Conservation (phyloP, 495 filamentous ascomycete species). For the Penicillium macrosclerotiorum region DNA sequence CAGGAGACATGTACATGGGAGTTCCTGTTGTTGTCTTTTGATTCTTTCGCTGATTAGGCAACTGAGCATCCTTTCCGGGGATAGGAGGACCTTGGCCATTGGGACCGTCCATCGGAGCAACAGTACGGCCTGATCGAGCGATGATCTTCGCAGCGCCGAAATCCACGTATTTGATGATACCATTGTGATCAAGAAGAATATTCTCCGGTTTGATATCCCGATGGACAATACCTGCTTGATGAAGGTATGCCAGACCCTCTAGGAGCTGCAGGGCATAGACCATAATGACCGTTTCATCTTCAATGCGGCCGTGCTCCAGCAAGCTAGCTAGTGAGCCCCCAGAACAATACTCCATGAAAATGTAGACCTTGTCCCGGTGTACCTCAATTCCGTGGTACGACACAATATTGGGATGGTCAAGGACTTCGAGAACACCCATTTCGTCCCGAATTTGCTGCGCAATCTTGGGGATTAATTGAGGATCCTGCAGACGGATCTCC, state of each 20-base stretch:
- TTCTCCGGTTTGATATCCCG: constrained; percentile 99
- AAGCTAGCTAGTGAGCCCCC: constrained; percentile 89
- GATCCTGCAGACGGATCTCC: constrained; percentile 95
- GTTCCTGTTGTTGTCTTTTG: constrained; percentile 96
- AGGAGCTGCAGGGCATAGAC: constrained; percentile 95
- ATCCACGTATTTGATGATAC: constrained; percentile 98
- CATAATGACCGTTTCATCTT: constrained; percentile 97
- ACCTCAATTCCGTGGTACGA: constrained; percentile 98
- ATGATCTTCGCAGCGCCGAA: constrained; percentile 98
- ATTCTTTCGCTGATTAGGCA: constrained; percentile 50
- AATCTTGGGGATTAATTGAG: constrained; percentile 90
- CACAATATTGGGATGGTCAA: constrained; percentile 97
- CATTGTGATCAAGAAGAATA: constrained; percentile 96
- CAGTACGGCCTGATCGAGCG: constrained; percentile 86
- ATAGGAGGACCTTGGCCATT: constrained; percentile 41
- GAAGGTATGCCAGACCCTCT: constrained; percentile 92
- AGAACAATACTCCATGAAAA: constrained; percentile 99
- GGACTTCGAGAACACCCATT: constrained; percentile 90
- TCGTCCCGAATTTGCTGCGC: constrained; percentile 93
- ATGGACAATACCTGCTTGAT: constrained; percentile 86
- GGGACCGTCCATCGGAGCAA: constrained; percentile 59
- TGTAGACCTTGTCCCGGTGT: constrained; percentile 96
- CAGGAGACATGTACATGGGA: constrained; percentile 99
- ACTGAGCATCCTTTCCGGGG: constrained; percentile 30
- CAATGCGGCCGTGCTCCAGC: constrained; percentile 92